Conservation (phyloP, 2,329 filamentous ascomycete species). For the Nannizziopsis arthrosporioides region DNA sequence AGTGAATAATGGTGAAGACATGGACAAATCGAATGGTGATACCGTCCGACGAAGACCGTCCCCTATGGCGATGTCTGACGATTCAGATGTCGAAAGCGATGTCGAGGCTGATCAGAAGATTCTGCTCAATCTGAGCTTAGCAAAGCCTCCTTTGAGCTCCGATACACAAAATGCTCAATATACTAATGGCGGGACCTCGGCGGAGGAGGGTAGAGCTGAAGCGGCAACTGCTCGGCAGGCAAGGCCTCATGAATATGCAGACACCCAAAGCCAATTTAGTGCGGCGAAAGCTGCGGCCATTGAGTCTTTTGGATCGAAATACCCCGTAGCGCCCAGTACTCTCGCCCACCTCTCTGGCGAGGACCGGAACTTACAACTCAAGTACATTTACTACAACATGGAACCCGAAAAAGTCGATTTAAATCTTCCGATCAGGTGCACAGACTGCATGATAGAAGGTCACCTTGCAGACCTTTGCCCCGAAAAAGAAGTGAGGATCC, state of each 20-base stretch:
- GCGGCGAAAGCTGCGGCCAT: slow-evolving; percentile 28
- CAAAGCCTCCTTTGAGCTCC: not conserved
- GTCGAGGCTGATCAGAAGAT: slow-evolving; percentile 34
- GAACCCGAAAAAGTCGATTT: slow-evolving; percentile 31
- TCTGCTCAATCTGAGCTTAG: slow-evolving; percentile 28
- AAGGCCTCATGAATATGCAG: not conserved
- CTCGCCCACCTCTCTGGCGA: slow-evolving; percentile 29
- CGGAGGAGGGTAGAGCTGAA: not conserved
- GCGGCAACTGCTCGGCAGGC: not conserved
- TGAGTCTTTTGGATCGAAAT: slow-evolving; percentile 25
- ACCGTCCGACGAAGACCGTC: slow-evolving; percentile 10
- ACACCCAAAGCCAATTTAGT: not conserved
- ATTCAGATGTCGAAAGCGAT: slow-evolving; percentile 20
- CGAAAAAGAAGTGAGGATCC: slow-evolving; percentile 29
- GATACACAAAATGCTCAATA: no score
- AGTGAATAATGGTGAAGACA: not conserved
- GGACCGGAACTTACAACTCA: slow-evolving; percentile 32
- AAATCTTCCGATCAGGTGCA: slow-evolving; percentile 32
- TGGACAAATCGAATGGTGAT: not conserved
- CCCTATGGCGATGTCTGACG: slow-evolving; percentile 21
- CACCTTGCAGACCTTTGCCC: slow-evolving; percentile 36
- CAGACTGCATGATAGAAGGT: slow-evolving; percentile 32
- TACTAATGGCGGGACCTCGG: not conserved
- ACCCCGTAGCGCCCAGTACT: slow-evolving; percentile 24
- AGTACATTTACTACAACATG: slow-evolving; percentile 31